Evolutionary conservation across 2,329 filamentous ascomycete genomes (phyloP), one percentile per base, ranked within the genome.

Genomic region (Teratosphaeriaceae sp.): DNA sequence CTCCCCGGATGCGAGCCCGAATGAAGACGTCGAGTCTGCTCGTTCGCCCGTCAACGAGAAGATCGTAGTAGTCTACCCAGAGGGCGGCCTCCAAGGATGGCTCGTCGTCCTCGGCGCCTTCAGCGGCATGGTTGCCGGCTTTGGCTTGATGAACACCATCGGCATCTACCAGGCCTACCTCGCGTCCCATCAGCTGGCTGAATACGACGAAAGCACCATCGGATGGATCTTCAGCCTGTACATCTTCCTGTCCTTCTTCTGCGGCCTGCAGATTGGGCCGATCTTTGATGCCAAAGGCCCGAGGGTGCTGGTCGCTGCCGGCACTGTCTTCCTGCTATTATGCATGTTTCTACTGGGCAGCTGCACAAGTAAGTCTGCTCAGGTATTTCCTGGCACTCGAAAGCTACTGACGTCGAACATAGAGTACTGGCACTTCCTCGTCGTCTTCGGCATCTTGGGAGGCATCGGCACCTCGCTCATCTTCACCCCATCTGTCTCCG

Each of bases 201-300:
- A 70, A 22, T 81, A 88, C 59, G 78, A 70, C 46, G 79, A 84
- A 45, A 80, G 82, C 27, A 79, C 76, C 4, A 79, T 90, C 24
- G 87, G 86, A 12, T 95, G 88, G 88, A 86, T 96, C 48, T 92
- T 94, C 57, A 84, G 84, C 44, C 68, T 94, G 39, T 94, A 88
- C 59, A 79, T 85, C 8, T 94, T 92, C 55, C 68, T 95, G 18
- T 78, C 82, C 43, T 94, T 95, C 65, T 85, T 90, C 58, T 80
- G 86, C 38, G 88, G 88, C 24, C 76, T 95, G 21, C 88, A 92
- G 54, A 81, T 94, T 40, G 89, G 89, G 0, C 88, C 89, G 0
- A 68, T 94, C 20, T 96, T 96, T 58, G 89, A 96, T 65, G 82
- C 82, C 55, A 82, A 88, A 55, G 89, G 90, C 0, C 88, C 89